Conservation (phyloP, 176 grass and related monocot species). For the Lolium perenne region DNA sequence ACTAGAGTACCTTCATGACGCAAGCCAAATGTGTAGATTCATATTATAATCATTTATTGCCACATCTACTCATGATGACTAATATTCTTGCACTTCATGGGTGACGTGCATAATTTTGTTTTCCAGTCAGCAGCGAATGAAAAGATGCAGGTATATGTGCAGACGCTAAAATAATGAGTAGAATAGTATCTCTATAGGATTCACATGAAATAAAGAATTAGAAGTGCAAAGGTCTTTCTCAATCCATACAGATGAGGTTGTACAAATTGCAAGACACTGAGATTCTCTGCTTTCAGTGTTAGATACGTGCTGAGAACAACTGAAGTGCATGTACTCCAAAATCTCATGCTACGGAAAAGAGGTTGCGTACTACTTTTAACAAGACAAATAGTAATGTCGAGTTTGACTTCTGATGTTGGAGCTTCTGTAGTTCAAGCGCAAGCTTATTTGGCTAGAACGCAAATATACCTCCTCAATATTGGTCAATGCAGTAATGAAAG, state of each 20-base stretch:
- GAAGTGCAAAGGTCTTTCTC: constrained; percentile 39
- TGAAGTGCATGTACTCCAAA: constrained; percentile 17
- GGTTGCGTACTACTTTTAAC: constrained; percentile 12
- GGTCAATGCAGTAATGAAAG: constrained; percentile 24
- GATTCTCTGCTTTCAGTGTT: constrained; percentile 44
- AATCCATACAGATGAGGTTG: constrained; percentile 31
- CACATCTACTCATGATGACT: constrained; percentile 37
- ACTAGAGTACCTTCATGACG: not conserved
- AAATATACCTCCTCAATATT: constrained; percentile 9
- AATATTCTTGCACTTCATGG: constrained; percentile 38
- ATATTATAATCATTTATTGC: constrained; percentile 34
- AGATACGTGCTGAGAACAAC: constrained; percentile 37
- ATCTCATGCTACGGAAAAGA: constrained; percentile 25
- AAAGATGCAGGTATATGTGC: constrained; percentile 44
- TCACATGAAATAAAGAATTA: constrained; percentile 39
- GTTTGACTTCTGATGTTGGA: constrained; percentile 10
- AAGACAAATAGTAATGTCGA: constrained; percentile 12
- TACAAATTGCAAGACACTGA: constrained; percentile 27
- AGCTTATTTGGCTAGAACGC: not conserved
- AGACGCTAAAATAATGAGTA: constrained; percentile 17
- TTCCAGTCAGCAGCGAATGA: constrained; percentile 1
- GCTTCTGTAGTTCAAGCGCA: constrained; percentile 9
- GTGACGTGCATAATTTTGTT: constrained; percentile 40
- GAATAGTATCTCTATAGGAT: constrained; percentile 29
- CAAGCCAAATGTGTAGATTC: constrained; percentile 16